A percentile compares a stretch with the other conserved stretches of the same genome.
phyloP scores from a whole-genome alignment of 345 rosid genomes.

The Barbarea vulgaris region DNA sequence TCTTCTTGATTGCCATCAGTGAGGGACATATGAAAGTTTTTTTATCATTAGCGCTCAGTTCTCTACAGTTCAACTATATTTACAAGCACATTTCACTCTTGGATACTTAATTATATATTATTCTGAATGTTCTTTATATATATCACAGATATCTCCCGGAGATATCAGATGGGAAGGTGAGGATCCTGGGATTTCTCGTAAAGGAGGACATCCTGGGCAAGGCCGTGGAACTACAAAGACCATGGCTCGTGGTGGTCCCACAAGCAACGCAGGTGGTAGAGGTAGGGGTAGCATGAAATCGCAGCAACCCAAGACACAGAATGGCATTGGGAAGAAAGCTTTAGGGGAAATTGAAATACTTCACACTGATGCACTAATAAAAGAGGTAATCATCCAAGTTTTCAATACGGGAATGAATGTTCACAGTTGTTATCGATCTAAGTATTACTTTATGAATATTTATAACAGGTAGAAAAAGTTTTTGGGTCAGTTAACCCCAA shows the following conservation, averaged over 20 bases:
- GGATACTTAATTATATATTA: neutral
- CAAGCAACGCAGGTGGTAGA: slow-evolving; percentile 67
- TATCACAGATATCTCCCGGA: slow-evolving; percentile 73
- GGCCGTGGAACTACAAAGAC: slow-evolving; percentile 78
- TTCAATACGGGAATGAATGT: neutral
- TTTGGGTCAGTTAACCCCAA: slow-evolving; percentile 68
- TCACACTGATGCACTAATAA: slow-evolving; percentile 82
- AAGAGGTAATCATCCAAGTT: slow-evolving; percentile 61
- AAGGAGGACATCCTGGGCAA: slow-evolving; percentile 77
- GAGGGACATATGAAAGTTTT: neutral
- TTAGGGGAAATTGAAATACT: slow-evolving; percentile 87
- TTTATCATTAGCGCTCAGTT: neutral
- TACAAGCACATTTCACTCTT: slow-evolving; percentile 15
- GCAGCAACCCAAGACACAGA: slow-evolving; percentile 62
- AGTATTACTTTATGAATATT: neutral
- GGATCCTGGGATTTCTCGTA: slow-evolving; percentile 66
- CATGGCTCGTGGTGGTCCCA: slow-evolving; percentile 65
- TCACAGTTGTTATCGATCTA: neutral
- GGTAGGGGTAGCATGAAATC: slow-evolving; percentile 77
- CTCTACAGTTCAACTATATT: neutral
- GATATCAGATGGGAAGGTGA: slow-evolving; percentile 93
- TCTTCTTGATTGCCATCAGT: neutral
- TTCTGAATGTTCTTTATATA: slow-evolving; percentile 14
- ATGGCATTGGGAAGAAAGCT: slow-evolving; percentile 76
- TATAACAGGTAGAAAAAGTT: slow-evolving; percentile 82